phyloP scores from a whole-genome alignment of 2,329 filamentous ascomycete species.

The Seiridium cupressi region DNA sequence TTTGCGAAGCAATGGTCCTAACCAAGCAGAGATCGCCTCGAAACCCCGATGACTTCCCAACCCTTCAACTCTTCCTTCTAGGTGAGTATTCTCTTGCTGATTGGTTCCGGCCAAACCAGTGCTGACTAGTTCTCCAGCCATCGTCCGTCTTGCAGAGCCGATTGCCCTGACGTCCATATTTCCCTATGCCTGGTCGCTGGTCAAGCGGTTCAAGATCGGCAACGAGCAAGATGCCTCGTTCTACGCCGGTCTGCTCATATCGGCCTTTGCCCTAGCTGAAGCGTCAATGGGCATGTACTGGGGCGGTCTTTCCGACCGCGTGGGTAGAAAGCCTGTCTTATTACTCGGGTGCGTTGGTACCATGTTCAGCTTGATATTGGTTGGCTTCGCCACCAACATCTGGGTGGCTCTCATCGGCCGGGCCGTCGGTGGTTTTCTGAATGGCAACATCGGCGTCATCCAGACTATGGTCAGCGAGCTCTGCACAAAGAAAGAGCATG shows the following conservation, averaged over 20 bases:
- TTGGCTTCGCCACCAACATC: slow-evolving; percentile 80
- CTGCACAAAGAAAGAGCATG: slow-evolving; percentile 79
- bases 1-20: slow-evolving; percentile 48
- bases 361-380: slow-evolving; percentile 76
- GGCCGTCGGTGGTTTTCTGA: slow-evolving; percentile 76
- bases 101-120: background rate
- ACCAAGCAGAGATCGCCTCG: slow-evolving; percentile 48
- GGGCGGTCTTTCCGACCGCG: slow-evolving; percentile 77
- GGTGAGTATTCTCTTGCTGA: slow-evolving; percentile 52
- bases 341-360: slow-evolving; percentile 80
- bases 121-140: slow-evolving; percentile 54
- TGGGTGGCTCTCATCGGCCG: slow-evolving; percentile 79
- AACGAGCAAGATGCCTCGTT: slow-evolving; percentile 75
- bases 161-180: slow-evolving; percentile 93
- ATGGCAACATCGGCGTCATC: slow-evolving; percentile 88
- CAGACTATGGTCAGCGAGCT: slow-evolving; percentile 92
- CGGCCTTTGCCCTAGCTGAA: slow-evolving; percentile 80
- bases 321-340: slow-evolving; percentile 83
- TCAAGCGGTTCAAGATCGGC: slow-evolving; percentile 73
- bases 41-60: slow-evolving; percentile 75
- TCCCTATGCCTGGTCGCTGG: slow-evolving; percentile 84
- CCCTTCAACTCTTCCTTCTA: slow-evolving; percentile 78
- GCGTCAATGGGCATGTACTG: slow-evolving; percentile 84
- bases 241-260: slow-evolving; percentile 85
- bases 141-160: slow-evolving; percentile 89